These are phyloP conservation scores for Paraglomus brasilianum DNA, from an alignment of 192 early-diverging fungal genomes.

Conservation along the genomic window DNA sequence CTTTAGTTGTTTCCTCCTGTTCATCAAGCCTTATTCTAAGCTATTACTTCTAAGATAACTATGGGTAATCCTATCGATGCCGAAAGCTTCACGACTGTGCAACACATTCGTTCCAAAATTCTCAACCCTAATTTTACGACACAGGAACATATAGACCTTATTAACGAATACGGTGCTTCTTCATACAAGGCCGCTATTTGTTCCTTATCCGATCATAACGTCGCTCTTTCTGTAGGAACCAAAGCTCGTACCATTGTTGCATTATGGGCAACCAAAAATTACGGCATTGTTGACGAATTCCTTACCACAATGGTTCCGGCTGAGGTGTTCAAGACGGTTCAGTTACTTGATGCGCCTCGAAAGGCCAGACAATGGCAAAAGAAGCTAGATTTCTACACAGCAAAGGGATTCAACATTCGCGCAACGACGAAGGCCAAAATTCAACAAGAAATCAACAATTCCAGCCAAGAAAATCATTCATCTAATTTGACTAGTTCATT, in stretches of 20 bases:
- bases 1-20: too few species aligned
- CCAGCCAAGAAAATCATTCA: too few species aligned
- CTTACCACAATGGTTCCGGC: constrained; percentile 29
- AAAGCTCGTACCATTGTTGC: constrained; percentile 33
- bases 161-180: not conserved
- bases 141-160: not conserved
- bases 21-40: too few species aligned
- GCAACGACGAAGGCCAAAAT: too few species aligned
- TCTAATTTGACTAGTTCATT: too few species aligned
- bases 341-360: constrained; percentile 27
- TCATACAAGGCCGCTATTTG: not conserved
- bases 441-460: too few species aligned
- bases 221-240: constrained; percentile 30
- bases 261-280: constrained; percentile 19
- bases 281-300: constrained; percentile 24
- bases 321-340: constrained; percentile 36
- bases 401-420: too few species aligned
- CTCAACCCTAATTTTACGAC: not conserved
- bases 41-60: too few species aligned
- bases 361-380: constrained; percentile 32
- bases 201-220: constrained; percentile 22
- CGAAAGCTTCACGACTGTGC: too few species aligned
- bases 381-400: not conserved
- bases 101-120: not conserved
- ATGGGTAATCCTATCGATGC: too few species aligned